Base-by-base conservation (phyloP, 495 filamentous ascomycete genomes). In the Elaphomyces granulatus region DNA sequence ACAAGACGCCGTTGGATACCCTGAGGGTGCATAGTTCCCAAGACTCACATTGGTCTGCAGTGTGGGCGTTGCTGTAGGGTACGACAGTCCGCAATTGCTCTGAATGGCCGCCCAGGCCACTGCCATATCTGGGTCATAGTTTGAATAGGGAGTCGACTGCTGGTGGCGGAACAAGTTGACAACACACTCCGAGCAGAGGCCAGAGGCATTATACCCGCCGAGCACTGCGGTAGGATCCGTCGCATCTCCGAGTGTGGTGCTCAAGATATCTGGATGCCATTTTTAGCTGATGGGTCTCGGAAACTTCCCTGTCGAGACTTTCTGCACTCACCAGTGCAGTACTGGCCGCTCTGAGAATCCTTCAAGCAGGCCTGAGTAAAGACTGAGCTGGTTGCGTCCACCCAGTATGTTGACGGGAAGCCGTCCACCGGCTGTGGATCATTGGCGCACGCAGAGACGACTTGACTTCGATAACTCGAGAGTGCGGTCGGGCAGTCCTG, bases 381-480 rank as follows among this genome's bases (percentile, higher is more conserved):
- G 26, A 60, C 43, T 1, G 63, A 60, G 2, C 60, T 31, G 2
- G 56, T 48, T 56, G 56, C 62, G 33, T 63, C 46, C 6, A 59
- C 46, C 17, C 51, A 57, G 17, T 58, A 61, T 20, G 53, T 43
- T 2, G 41, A 15, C 19, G 41, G 41, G 15, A 41, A 10, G 20
- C 41, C n/a, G n/a, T n/a, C n/a, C n/a, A n/a, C n/a, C n/a, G n/a
- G n/a, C 41, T 42, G 37, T 15, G 41, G 37, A 41, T 43, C 41
- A 2, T 21, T 23, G 2, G 41, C 41, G 19, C 41, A 43, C 3
- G 16, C 2, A 3, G 3, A n/a, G 6, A 15, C 3, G 2, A 43
- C 41, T 3, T 14, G 2, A 10, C 15, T 12, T 6, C 18, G 35
- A 43, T 43, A 43, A 31, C 28, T 12, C 4, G 17, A 14, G 7